These are phyloP conservation scores for Cladosporium sp. DNA, from an alignment of 2,329 filamentous ascomycete genomes.

Conservation along the genomic window DNA sequence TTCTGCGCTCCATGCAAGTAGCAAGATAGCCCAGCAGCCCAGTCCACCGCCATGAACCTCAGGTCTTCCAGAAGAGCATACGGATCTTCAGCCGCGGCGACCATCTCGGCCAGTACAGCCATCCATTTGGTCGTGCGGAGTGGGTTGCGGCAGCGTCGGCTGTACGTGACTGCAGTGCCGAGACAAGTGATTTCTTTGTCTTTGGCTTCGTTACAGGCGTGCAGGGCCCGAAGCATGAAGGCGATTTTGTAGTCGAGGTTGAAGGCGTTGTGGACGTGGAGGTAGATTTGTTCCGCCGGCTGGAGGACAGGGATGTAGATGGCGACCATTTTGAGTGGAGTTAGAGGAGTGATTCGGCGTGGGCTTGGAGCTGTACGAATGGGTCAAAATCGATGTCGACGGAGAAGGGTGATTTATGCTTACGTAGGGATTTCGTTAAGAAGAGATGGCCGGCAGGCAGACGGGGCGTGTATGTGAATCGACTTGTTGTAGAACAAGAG, in stretches of 20 bases:
- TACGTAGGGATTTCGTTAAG: neutral
- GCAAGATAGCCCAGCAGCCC: neutral
- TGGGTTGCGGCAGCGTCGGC: neutral
- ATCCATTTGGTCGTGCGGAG: neutral
- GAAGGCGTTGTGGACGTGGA: neutral
- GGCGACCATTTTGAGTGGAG: neutral
- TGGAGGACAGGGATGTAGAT: neutral
- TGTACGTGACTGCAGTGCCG: neutral
- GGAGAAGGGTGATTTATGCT: neutral
- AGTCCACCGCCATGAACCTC: neutral
- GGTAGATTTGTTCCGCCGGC: neutral
- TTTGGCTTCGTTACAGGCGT: slow-evolving; percentile 1
- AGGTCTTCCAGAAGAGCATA: neutral
- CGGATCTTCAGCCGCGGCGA: neutral
- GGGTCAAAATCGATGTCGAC: neutral
- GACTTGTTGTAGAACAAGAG: neutral
- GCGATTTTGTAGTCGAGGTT: neutral
- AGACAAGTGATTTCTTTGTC: neutral
- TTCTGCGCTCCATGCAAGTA: neutral
- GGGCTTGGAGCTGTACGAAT: neutral
- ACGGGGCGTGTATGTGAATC: neutral
- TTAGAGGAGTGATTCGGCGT: neutral
- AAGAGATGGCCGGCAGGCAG: neutral
- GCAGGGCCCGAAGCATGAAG: neutral
- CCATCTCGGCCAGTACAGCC: neutral